Evolutionary conservation across 768 basidiomycete species (phyloP), one percentile per base, ranked within the genome.

Genomic region (Tricholoma bakamatsutake): DNA sequence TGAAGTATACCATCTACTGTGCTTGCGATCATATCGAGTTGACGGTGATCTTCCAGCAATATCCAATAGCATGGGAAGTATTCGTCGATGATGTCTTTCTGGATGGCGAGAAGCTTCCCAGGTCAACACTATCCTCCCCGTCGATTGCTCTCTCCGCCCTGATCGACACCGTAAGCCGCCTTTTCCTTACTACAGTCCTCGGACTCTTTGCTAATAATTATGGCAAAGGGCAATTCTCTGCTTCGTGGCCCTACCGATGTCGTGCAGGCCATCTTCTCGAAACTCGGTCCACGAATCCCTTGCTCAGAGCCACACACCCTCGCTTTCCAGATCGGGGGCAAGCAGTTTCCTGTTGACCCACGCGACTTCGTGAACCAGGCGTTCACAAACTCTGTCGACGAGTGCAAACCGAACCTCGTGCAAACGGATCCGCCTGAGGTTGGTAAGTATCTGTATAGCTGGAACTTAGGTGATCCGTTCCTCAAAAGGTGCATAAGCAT

Each of bases 381-480:
- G 3, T 72, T 66, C 50, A 56, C 66, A 0, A 70, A 73, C 50
- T 65, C 71, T 17, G 70, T 76, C 0, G 63, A 71, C 13, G 61
- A 66, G 0, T 92, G 89, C 62, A 62, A 58, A 10, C 68, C 84
- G 1, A 87, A 81, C 52, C 59, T 90, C 17, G 82, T 76, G 2
- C 52, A 73, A 6, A 90, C 88, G 27, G 88, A 90, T 62, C 72
- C 84, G 2, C 89, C 88, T 0, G 63, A 61, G 9, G 68, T 64
- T 10, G 80, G 80, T 5, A 80, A 81, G 3, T 88, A 84, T 60
- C 65, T 85, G 47, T 89, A 87, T 61, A 84, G 82, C 61, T 91
- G 89, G 88, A 89, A 82, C 69, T 69, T 91, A 30, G 89, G 89
- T 2, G 80, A 78, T 59, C 88, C 89, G 1, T 90, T 90, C 61